Evolutionary conservation across 306 rosid genomes (phyloP).

Genomic region (Malus sieversii): DNA sequence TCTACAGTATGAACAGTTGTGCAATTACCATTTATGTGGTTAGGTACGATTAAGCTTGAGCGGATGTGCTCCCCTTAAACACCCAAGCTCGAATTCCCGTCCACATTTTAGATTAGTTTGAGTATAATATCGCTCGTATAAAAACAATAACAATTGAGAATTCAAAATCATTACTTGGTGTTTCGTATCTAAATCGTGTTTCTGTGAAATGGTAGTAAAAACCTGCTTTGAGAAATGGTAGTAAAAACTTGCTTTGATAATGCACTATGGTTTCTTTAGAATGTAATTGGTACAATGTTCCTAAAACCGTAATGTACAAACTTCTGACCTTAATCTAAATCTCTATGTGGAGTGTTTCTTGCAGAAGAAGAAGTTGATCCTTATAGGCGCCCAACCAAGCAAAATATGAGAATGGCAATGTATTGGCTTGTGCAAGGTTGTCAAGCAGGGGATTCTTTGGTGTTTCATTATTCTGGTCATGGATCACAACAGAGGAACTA

Average conservation of each 20-base stretch:
- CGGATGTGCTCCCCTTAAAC: too few relatives aligned
- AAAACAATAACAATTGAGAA: too few relatives aligned
- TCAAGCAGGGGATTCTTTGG: slow-evolving; percentile 44
- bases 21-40: not conserved
- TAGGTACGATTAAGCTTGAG: too few relatives aligned
- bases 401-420: slow-evolving; percentile 38
- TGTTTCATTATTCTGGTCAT: slow-evolving; percentile 48
- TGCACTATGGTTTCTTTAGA: not conserved
- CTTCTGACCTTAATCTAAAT: not conserved
- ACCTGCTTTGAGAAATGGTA: not conserved
- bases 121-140: too few relatives aligned
- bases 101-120: too few relatives aligned
- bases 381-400: slow-evolving; percentile 27
- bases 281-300: not conserved
- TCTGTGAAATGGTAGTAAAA: not conserved
- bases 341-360: not conserved
- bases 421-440: slow-evolving; percentile 43
- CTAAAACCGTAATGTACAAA: not conserved
- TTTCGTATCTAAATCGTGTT: not conserved
- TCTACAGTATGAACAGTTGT: not conserved
- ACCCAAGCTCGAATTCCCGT: too few relatives aligned
- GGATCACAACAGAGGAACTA: slow-evolving; percentile 38
- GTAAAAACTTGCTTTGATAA: not conserved
- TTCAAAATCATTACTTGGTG: not conserved
- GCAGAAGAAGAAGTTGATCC: slow-evolving; percentile 45